Evolutionary conservation across 768 basidiomycete species (phyloP), one percentile per base, ranked within the genome.

Genomic region (Glaciozyma martinii): DNA sequence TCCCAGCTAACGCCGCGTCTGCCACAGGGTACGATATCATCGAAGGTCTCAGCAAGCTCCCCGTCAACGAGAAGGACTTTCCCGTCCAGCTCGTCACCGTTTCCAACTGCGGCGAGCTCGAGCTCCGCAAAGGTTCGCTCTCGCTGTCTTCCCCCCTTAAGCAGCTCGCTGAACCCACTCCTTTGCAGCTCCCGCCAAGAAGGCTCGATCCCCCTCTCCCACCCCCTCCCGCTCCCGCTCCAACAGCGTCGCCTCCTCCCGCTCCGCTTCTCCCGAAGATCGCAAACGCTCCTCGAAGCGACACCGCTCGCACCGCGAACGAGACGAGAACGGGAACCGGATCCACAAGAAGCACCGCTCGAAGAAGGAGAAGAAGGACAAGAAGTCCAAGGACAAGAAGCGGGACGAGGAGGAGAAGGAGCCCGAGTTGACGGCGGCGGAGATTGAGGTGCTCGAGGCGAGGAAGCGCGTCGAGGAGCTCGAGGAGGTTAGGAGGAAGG

Each of bases 81-180:
- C 91, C 90, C 0, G 74, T 81, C 7, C 78, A 80, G 1, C 85
- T 86, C 2, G 83, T 93, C 16, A 77, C 82, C 15, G 83, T 94
- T 66, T 76, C 80, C 5, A 88, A 85, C 74, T 90, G 88, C 60
- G 91, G 91, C 16, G 91, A 94, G 74, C 83, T 94, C 44, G 86
- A 72, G 49, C 60, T 60, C 42, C 56, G 72, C 13, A 71, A 66
- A 59, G 54, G 37, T 25, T 40, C 56, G 23, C n/a, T 30, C 15
- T 53, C 59, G 49, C 32, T n/a, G 27, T 25, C 52, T 37, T 42
- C 42, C 19, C 44, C 7, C 59, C 57, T 44, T 18, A 18, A 49
- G 29, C 37, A 4, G 33, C 47, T 52, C 67, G 59, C 44, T 60
- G 52, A 42, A n/a, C 15, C 29, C 23, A 30, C 29, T 32, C 40